A percentile compares a stretch with the other conserved stretches of the same genome.
Conservation (phyloP, 1,284 basidiomycete genomes). For the Sporisorium exsertum region DNA sequence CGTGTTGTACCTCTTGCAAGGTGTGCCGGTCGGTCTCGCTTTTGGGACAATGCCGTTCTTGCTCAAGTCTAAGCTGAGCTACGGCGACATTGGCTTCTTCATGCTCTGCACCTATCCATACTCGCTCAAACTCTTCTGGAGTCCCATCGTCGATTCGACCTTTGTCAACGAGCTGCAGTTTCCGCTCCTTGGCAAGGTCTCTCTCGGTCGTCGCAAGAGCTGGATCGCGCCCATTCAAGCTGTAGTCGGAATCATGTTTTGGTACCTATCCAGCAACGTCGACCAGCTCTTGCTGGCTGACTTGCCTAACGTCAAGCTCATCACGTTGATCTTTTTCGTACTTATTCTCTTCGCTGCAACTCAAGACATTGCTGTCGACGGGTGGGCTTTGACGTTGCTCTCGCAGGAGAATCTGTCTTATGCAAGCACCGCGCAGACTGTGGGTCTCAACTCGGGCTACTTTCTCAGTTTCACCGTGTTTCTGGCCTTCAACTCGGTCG, state of each 20-base stretch:
- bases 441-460: slow-evolving; percentile 95
- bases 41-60: slow-evolving; percentile 94
- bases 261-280: slow-evolving; percentile 85
- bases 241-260: slow-evolving; percentile 87
- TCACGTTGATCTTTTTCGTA: slow-evolving; percentile 88
- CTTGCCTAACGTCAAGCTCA: slow-evolving; percentile 78
- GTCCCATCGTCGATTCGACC: slow-evolving; percentile 93
- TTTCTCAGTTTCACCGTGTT: slow-evolving; percentile 98
- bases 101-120: slow-evolving; percentile 95
- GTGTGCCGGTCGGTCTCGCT: slow-evolving; percentile 84
- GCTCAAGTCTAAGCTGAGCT: slow-evolving; percentile 91
- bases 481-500: slow-evolving; percentile 92
- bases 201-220: slow-evolving; percentile 88
- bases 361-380: slow-evolving; percentile 99
- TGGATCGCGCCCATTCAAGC: slow-evolving; percentile 99
- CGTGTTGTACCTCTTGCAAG: slow-evolving; percentile 91
- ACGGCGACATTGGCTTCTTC: slow-evolving; percentile 95
- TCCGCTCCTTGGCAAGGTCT: slow-evolving; percentile 44
- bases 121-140: slow-evolving; percentile 96
- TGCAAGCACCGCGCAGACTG: slow-evolving; percentile 97
- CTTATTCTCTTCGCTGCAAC: slow-evolving; percentile 94
- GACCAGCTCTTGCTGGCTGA: slow-evolving; percentile 85
- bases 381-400: slow-evolving; percentile 96
- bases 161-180: slow-evolving; percentile 76
- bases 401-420: slow-evolving; percentile 95